Conservation (phyloP, 176 grass and related monocot species). For the Oryza punctata region DNA sequence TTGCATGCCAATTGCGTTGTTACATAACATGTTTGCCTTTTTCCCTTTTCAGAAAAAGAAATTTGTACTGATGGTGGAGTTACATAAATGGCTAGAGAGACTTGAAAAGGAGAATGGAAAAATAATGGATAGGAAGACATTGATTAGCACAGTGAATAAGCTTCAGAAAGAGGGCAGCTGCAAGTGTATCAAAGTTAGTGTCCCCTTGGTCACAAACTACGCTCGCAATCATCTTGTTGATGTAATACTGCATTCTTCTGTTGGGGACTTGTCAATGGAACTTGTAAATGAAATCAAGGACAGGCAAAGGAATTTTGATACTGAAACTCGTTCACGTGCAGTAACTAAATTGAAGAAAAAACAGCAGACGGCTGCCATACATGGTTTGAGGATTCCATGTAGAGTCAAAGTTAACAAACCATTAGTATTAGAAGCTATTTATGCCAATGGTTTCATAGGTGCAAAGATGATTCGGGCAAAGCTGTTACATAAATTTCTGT, state of each 20-base stretch:
- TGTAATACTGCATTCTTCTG: slow-evolving; percentile 80
- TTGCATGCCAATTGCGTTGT: not conserved
- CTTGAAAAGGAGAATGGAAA: slow-evolving; percentile 76
- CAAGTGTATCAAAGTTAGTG: slow-evolving; percentile 81
- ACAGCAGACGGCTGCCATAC: slow-evolving; percentile 44
- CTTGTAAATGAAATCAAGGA: slow-evolving; percentile 67
- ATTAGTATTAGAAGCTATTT: slow-evolving; percentile 68
- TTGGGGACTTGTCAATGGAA: slow-evolving; percentile 63
- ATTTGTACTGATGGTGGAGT: slow-evolving; percentile 76
- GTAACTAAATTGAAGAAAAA: slow-evolving; percentile 63
- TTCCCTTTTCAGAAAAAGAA: slow-evolving; percentile 63
- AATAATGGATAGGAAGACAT: slow-evolving; percentile 79
- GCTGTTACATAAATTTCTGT: slow-evolving; percentile 89
- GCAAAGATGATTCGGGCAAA: slow-evolving; percentile 91
- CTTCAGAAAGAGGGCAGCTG: slow-evolving; percentile 79
- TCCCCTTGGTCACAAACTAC: slow-evolving; percentile 78
- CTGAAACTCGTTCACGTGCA: slow-evolving; percentile 52
- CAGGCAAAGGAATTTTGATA: slow-evolving; percentile 77
- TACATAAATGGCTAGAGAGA: slow-evolving; percentile 78
- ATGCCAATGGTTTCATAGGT: slow-evolving; percentile 78
- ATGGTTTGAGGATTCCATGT: slow-evolving; percentile 44
- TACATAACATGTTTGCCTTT: slow-evolving; percentile 1
- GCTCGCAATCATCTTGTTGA: slow-evolving; percentile 67
- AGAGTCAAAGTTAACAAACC: slow-evolving; percentile 60
- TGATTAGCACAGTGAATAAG: slow-evolving; percentile 76